phyloP scores from a whole-genome alignment of 2,329 filamentous ascomycete genomes.

The Rutstroemia sp. region DNA sequence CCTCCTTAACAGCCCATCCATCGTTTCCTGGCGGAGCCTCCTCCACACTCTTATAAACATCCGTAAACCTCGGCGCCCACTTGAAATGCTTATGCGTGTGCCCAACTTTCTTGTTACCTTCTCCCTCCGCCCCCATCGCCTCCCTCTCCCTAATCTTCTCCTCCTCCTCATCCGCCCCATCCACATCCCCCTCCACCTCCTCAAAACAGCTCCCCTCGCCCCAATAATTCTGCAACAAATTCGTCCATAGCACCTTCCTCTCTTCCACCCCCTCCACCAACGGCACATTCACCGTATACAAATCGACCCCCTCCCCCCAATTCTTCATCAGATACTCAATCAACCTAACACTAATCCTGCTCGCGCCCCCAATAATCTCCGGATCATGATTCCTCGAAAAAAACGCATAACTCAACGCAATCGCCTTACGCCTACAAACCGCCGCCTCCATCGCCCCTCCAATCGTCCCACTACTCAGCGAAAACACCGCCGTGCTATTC shows the following conservation, averaged over 20 bases:
- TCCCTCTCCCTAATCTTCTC: constrained; percentile 62
- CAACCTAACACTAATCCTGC: constrained; percentile 63
- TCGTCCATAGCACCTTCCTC: constrained; percentile 71
- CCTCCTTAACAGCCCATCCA: constrained; percentile 85
- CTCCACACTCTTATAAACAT: constrained; percentile 84
- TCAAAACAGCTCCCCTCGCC: constrained; percentile 76
- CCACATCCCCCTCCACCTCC: constrained; percentile 61
- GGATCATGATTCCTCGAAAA: constrained; percentile 76
- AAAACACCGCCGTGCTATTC: constrained; percentile 75
- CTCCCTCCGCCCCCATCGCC: constrained; percentile 26
- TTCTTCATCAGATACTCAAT: constrained; percentile 72
- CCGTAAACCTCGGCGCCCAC: constrained; percentile 82
- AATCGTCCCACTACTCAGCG: constrained; percentile 68
- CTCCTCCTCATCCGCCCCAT: constrained; percentile 59
- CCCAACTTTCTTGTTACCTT: constrained; percentile 31
- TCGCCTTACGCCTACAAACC: constrained; percentile 58
- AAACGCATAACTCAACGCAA: constrained; percentile 88
- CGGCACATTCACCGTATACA: constrained; percentile 92
- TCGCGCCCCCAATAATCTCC: constrained; percentile 70
- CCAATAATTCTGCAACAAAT: constrained; percentile 91
- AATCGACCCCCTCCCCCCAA: constrained; percentile 66
- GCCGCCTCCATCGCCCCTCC: constrained; percentile 73
- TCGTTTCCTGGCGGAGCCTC: constrained; percentile 75
- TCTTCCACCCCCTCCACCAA: constrained; percentile 67
- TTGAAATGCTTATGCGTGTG: constrained; percentile 86